phyloP scores from a whole-genome alignment of 2,329 filamentous ascomycete genomes.

The Cytospora chrysosperma region DNA sequence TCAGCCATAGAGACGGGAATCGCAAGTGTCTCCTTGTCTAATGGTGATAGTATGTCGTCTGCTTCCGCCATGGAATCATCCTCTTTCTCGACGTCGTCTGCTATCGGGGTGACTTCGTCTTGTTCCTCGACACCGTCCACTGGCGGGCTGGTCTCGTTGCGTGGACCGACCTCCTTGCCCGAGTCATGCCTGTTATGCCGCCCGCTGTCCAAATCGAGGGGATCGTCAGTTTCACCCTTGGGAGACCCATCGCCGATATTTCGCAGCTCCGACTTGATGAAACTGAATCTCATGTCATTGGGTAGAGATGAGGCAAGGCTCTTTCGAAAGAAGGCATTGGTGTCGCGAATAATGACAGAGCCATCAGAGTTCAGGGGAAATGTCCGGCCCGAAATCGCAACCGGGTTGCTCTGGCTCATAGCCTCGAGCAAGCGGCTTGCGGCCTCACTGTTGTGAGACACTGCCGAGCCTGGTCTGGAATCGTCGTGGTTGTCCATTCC shows the following conservation, averaged over 20 bases:
- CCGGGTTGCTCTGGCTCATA: conserved; percentile 37
- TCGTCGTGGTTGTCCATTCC: conserved; percentile 24
- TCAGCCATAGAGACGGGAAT: conserved; percentile 11
- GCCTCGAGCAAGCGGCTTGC: conserved; percentile 41
- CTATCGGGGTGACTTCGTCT: not conserved
- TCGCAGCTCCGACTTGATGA: conserved; percentile 24
- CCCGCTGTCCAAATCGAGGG: conserved; percentile 34
- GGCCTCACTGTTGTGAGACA: conserved; percentile 39
- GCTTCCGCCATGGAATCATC: conserved; percentile 1
- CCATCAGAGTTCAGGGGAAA: conserved; percentile 34
- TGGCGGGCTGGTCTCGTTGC: conserved; percentile 26
- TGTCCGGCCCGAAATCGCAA: conserved; percentile 24
- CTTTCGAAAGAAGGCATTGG: conserved; percentile 39
- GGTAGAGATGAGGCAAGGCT: conserved; percentile 36
- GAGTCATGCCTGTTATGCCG: conserved; percentile 43
- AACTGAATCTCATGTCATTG: conserved; percentile 37
- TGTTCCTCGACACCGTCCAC: not conserved
- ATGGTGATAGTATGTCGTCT: not conserved
- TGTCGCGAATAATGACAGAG: conserved; percentile 38
- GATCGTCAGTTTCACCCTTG: conserved; percentile 28
- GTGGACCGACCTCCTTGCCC: conserved; percentile 44
- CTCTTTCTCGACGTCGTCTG: not conserved
- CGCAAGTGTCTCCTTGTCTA: conserved; percentile 10
- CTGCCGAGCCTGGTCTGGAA: conserved; percentile 39
- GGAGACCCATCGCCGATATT: conserved; percentile 22